Evolutionary conservation across 306 rosid species (phyloP), one percentile per base, ranked within the genome.

Genomic region (Carpinus viminea): DNA sequence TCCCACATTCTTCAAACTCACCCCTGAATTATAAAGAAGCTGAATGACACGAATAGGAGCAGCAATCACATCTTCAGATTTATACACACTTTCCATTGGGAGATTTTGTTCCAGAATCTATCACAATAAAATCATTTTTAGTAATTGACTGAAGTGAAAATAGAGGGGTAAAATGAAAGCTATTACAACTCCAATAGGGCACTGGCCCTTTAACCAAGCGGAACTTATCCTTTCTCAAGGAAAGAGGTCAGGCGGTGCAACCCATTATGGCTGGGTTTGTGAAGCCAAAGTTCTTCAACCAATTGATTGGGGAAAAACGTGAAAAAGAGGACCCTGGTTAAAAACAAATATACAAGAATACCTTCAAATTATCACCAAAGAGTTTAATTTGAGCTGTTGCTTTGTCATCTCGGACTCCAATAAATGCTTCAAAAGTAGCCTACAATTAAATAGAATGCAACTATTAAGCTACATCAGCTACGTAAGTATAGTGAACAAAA

Each of bases 381-480:
- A 93, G 90, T 87, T 93, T 87, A 78, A 95, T 77, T 81, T 93
- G 92, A 85, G 93, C 91, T 1, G 99, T 90, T 70, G 97, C 97
- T 80, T 93, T 86, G 74, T 92, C 97, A 53, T 95, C 99, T 77
- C 88, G 91, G 82, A 95, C 81, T 72, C 97, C 98, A 76, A 95
- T 85, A 77, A 74, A 95, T 66, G 97, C 99, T 88, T 93, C 99
- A 82, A 91, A 95, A 62, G 98, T 91, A 75, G 99, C 99, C 99
- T 93, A 68, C 80, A 68, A 38, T 38, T 57, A 88, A 73, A 66
- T 55, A 71, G 74, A 83, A 81, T 68, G 50, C 55, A 79, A 77
- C 43, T 79, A 61, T 76, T 66, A 31, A 56, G 75, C 50, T 59
- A 12, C n/a, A 56, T 61, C 64, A 69, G 75, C 61, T 21, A 34